Conservation (phyloP, 192 early-diverging fungal species). For the Coemansia sp. region DNA sequence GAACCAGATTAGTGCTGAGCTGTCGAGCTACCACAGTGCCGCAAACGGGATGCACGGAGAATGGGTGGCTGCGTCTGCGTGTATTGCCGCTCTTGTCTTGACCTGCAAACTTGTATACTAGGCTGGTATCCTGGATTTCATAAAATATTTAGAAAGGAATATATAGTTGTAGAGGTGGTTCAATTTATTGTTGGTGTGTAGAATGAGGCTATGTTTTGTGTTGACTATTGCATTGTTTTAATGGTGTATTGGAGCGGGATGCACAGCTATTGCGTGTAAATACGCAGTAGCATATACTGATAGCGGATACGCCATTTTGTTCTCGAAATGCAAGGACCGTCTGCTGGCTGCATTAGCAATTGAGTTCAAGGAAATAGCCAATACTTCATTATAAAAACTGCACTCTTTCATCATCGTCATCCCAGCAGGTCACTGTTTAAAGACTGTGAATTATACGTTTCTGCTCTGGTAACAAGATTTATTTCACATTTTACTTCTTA, state of each 20-base stretch:
- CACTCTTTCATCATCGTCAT: not conserved
- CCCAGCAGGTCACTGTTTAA: too few species aligned
- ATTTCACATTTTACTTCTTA: too few species aligned
- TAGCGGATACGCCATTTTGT: too few species aligned
- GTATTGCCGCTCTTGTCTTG: not conserved
- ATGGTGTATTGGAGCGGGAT: too few species aligned
- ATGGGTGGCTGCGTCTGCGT: not conserved
- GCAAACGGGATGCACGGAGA: not conserved
- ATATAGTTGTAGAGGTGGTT: not conserved
- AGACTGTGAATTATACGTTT: too few species aligned
- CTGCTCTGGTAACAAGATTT: too few species aligned
- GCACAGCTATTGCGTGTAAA: too few species aligned
- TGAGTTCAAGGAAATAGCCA: not conserved
- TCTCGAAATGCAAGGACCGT: not conserved
- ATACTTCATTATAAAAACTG: not conserved
- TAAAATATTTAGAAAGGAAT: not conserved
- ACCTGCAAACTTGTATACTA: not conserved
- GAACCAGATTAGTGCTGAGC: conserved; percentile 23
- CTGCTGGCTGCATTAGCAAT: conserved; percentile 6
- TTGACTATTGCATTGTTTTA: too few species aligned
- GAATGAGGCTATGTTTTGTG: too few species aligned
- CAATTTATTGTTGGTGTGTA: too few species aligned
- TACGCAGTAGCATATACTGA: too few species aligned
- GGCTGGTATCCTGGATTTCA: not conserved
- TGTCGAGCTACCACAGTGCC: conserved; percentile 30